A percentile compares a stretch with the other conserved stretches of the same genome.
Conservation (phyloP, 2,329 filamentous ascomycete species). For the Dendryphion nanum region DNA sequence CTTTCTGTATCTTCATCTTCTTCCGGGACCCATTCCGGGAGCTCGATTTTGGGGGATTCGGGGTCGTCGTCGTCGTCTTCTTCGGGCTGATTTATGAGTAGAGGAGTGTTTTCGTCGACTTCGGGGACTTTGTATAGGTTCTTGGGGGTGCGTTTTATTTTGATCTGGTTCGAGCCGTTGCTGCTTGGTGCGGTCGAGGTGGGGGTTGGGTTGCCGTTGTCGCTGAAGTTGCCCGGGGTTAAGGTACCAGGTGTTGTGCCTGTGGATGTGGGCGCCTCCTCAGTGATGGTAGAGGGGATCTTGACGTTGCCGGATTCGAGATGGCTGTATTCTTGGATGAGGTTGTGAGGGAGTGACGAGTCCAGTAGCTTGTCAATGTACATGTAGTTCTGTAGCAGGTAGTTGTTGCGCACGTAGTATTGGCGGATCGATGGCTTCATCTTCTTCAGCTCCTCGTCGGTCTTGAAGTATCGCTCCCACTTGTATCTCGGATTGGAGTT, state of each 20-base stretch:
- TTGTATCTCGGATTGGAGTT: conserved; percentile 81
- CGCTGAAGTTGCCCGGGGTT: conserved; percentile 15
- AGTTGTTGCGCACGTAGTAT: conserved; percentile 90
- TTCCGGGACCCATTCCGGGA: conserved; percentile 66
- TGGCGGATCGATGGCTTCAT: conserved; percentile 73
- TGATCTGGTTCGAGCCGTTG: conserved; percentile 33
- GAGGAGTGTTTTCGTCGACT: conserved; percentile 64
- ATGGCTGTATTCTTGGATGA: conserved; percentile 85
- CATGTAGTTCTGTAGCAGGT: conserved; percentile 84
- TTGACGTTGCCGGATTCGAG: conserved; percentile 58
- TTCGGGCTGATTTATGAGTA: conserved; percentile 43
- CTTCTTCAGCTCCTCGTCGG: conserved; percentile 67
- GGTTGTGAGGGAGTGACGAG: conserved; percentile 85
- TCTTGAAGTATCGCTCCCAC: conserved; percentile 85
- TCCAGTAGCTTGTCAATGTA: conserved; percentile 91
- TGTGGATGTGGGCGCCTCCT: conserved; percentile 53
- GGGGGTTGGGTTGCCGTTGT: conserved; percentile 10
- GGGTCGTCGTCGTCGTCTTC: conserved; percentile 43
- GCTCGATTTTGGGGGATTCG: conserved; percentile 48
- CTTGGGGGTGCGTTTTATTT: conserved; percentile 62
- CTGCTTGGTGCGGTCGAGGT: conserved; percentile 24
- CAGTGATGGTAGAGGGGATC: conserved; percentile 73
- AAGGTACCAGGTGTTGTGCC: conserved; percentile 17
- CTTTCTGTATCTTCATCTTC: conserved; percentile 74
- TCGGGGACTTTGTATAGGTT: conserved; percentile 74